Base-by-base conservation (phyloP, 2,329 filamentous ascomycete species). In the Arthrobotrys sinensis region DNA sequence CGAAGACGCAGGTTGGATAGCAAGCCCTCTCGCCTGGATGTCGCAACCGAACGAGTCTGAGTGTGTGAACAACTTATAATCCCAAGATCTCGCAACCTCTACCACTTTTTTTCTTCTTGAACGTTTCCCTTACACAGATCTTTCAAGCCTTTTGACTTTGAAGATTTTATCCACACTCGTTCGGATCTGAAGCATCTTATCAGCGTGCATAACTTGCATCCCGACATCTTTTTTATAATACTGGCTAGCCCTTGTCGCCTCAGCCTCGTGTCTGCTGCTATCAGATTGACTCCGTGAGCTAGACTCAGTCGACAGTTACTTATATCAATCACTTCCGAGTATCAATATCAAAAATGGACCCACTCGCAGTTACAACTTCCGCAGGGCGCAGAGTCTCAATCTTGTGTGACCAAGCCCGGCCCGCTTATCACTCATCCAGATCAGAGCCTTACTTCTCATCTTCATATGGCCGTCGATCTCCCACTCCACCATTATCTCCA, bases 361-460 rank as follows among this genome's bases (percentile, higher is more conserved):
- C 81, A 80, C 81, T 80, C 72, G 80, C 80, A 57, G 76, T 82
- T 68, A 81, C 77, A 77, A 82, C 80, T 63, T 82, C 80, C 65
- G 79, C 80, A 11, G 81, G 81, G 38, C 81, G 81, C 69, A 80
- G 81, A 71, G 81, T 82, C 70, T 82, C 81, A 14, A 79, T 82
- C 38, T 73, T 82, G 69, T 82, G 81, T 52, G 81, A 81, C 36
- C 67, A 67, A 53, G 45, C 40, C 8, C 45, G 62, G 50, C 36
- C 65, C 21, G 50, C 57, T 45, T 63, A 72, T 62, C 45, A 70
- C 45, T 48, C 62, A 19, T 52, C 67, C 19, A 52, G 38, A 46
- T 80, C 81, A 19, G 77, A 81, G 32, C 66, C 57, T 38, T 80
- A 81, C 24, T 80, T 73, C 57, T 63, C 77, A 46, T 53, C 69